phyloP scores from a whole-genome alignment of 495 filamentous ascomycete species.

The Cercophora sp. region DNA sequence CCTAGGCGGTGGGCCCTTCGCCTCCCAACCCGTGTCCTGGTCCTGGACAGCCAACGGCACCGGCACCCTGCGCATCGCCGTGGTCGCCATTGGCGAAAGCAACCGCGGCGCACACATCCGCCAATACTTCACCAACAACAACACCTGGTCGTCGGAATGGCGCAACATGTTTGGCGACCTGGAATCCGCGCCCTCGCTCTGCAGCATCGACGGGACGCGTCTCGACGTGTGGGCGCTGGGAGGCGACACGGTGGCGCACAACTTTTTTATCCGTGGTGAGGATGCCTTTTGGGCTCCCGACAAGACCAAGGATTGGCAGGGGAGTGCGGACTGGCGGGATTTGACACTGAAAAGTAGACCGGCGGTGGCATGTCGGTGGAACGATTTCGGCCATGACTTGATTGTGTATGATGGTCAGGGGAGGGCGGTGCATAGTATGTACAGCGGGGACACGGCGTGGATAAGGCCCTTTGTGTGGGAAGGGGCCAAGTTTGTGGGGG shows the following conservation, averaged over 20 bases:
- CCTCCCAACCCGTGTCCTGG: conserved; percentile 9
- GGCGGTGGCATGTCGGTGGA: neutral
- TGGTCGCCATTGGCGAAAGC: conserved; percentile 2
- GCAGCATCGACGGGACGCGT: neutral
- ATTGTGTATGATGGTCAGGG: conserved; percentile 1
- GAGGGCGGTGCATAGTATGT: neutral
- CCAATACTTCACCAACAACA: neutral
- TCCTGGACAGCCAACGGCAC: conserved; percentile 5
- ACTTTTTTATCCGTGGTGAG: neutral
- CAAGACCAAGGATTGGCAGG: conserved; percentile 1
- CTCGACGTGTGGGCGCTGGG: conserved; percentile 4
- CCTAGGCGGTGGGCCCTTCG: conserved; percentile 10
- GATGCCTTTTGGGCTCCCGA: neutral
- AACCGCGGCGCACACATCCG: conserved; percentile 1
- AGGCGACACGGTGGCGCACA: neutral
- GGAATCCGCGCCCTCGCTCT: neutral
- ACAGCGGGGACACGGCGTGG: neutral
- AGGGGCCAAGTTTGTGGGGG: neutral
- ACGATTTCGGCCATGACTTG: conserved; percentile 1
- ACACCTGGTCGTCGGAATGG: neutral
- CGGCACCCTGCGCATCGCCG: neutral
- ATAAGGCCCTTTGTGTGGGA: neutral
- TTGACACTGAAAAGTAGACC: neutral
- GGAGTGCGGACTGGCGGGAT: neutral
- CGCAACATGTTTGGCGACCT: neutral